phyloP scores from a whole-genome alignment of 305 asterid species.

The Fraxinus dipetala region DNA sequence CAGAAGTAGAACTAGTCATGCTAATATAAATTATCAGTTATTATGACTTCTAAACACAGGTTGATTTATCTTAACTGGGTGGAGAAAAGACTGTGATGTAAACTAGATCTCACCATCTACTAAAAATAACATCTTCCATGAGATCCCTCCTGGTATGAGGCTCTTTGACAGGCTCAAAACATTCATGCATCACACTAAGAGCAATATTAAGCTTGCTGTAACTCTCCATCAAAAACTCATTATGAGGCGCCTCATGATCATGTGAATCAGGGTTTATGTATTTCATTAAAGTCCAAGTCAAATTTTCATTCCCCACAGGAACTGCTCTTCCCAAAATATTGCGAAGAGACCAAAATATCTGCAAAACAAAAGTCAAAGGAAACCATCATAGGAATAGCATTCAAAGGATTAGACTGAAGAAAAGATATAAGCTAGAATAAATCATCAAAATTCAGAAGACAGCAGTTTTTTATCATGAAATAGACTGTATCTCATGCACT shows the following conservation, averaged over 20 bases:
- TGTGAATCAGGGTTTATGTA: conserved; percentile 35
- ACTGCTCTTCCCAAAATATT: conserved; percentile 53
- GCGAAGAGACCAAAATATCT: conserved; percentile 65
- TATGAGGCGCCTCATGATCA: conserved; percentile 30
- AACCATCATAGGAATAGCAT: conserved; percentile 1
- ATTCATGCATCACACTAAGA: conserved; percentile 77
- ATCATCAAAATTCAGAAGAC: neutral
- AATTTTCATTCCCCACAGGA: conserved; percentile 49
- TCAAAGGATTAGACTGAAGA: neutral
- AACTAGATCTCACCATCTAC: conserved; percentile 53
- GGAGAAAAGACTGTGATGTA: conserved; percentile 5
- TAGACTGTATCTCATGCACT: conserved; percentile 10
- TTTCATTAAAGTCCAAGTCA: conserved; percentile 76
- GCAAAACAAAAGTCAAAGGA: conserved; percentile 24
- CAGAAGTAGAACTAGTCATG: neutral
- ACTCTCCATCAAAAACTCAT: conserved; percentile 38
- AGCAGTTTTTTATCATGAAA: neutral
- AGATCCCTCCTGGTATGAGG: conserved; percentile 60
- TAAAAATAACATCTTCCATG: conserved; percentile 70
- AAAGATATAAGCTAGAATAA: neutral
- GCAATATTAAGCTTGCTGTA: conserved; percentile 74
- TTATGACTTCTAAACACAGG: neutral
- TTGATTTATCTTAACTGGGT: neutral
- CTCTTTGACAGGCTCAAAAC: conserved; percentile 74
- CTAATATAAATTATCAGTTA: neutral